Conservation (phyloP, 176 grass and related monocot species). For the Phyllostachys edulis region DNA sequence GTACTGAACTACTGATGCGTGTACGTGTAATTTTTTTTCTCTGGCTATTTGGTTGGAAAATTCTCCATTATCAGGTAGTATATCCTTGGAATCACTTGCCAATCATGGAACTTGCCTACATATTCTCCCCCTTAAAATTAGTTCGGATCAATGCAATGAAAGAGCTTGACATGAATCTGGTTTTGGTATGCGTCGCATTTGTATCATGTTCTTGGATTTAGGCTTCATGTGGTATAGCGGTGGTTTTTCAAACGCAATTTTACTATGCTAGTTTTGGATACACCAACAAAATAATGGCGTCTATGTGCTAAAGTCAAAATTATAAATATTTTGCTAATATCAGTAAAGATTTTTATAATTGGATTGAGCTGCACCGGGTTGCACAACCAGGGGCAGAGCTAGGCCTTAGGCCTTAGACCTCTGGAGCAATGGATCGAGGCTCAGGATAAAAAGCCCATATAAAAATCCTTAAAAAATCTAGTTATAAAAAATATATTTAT, state of each 20-base stretch:
- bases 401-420: no score
- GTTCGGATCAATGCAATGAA: background rate
- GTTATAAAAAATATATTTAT: no score
- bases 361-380: background rate
- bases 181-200: background rate
- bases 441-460: no score
- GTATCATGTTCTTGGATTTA: background rate
- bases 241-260: background rate
- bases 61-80: no score
- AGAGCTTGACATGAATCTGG: background rate
- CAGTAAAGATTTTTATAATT: background rate
- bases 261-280: background rate
- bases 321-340: background rate
- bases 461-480: no score
- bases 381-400: no score
- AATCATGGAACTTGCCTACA: background rate
- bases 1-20: background rate
- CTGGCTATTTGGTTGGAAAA: background rate
- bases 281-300: background rate
- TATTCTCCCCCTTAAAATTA: background rate
- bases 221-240: background rate
- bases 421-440: no score
- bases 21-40: background rate
- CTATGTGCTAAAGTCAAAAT: background rate
- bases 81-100: constrained; percentile 12